These are phyloP conservation scores for Triticum urartu DNA, from an alignment of 176 grass and related monocot genomes.

Conservation along the genomic window DNA sequence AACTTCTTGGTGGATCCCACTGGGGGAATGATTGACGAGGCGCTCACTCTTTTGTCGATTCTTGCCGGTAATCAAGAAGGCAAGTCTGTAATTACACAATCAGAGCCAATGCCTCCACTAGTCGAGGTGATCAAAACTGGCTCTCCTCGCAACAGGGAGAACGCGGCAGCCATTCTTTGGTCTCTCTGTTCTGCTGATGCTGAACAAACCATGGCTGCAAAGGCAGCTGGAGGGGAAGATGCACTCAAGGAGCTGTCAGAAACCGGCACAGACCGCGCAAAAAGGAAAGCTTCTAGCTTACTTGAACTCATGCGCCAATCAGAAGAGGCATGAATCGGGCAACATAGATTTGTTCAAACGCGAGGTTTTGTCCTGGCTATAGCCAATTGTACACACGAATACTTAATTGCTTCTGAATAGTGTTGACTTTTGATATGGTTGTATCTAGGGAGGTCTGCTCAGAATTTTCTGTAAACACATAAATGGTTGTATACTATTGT, in stretches of 20 bases:
- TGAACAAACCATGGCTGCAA: constrained; percentile 47
- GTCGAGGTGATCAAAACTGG: constrained; percentile 66
- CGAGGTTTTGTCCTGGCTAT: constrained; percentile 30
- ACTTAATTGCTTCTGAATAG: constrained; percentile 31
- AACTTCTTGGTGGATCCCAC: constrained; percentile 70
- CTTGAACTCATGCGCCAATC: constrained; percentile 65
- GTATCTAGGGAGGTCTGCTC: constrained; percentile 13
- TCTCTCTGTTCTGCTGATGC: constrained; percentile 64
- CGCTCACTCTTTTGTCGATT: constrained; percentile 77
- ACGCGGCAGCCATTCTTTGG: constrained; percentile 69
- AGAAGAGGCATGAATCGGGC: constrained; percentile 28
- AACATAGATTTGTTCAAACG: neutral
- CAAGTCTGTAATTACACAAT: constrained; percentile 52
- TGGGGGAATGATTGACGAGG: constrained; percentile 85
- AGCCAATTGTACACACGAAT: constrained; percentile 39
- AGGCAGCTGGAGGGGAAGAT: constrained; percentile 60
- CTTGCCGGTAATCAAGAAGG: constrained; percentile 71
- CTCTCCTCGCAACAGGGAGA: constrained; percentile 80
- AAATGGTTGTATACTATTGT: constrained; percentile 39
- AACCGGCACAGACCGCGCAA: constrained; percentile 79
- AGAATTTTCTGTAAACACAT: constrained; percentile 38
- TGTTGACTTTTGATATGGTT: constrained; percentile 24
- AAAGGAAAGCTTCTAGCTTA: constrained; percentile 82
- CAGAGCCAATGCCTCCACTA: constrained; percentile 54
- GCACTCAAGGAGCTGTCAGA: constrained; percentile 77